Evolutionary conservation across 306 rosid species (phyloP).

Genomic region (Potentilla sterilis): DNA sequence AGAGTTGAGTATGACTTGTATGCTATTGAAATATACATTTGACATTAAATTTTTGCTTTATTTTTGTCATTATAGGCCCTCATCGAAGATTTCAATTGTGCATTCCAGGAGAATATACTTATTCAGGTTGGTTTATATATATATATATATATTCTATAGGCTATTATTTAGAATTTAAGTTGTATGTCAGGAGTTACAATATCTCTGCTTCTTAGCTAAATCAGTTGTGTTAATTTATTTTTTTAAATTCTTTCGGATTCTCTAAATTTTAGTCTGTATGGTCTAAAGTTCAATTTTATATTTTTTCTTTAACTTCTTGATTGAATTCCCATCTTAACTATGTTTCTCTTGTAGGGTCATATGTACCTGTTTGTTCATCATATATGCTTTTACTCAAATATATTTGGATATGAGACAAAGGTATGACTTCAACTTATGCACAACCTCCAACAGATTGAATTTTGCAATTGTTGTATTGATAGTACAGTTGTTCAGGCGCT

Average conservation of each 20-base stretch:
- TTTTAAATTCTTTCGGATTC: constrained; percentile 8
- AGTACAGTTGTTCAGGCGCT: not conserved
- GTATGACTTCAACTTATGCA: constrained; percentile 36
- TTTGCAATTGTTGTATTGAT: constrained; percentile 2
- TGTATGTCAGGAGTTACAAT: constrained; percentile 6
- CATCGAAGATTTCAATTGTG: constrained; percentile 94
- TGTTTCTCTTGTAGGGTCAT: constrained; percentile 69
- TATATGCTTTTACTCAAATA: constrained; percentile 93
- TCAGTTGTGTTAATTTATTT: constrained; percentile 11
- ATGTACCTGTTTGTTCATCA: constrained; percentile 79
- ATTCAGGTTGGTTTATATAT: constrained; percentile 60
- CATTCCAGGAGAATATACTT: constrained; percentile 90
- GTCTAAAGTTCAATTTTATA: not conserved
- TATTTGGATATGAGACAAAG: constrained; percentile 96
- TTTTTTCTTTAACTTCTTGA: not conserved
- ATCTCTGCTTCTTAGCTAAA: not conserved
- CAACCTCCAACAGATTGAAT: not conserved
- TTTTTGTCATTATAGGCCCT: constrained; percentile 51
- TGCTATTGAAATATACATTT: constrained; percentile 8
- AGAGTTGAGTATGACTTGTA: not conserved
- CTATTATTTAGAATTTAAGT: constrained; percentile 1
- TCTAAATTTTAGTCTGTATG: not conserved
- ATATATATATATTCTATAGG: not conserved
- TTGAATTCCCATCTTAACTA: constrained; percentile 22
- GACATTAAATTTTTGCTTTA: not conserved